These are phyloP conservation scores for Phialophora chinensis DNA, from an alignment of 2,329 filamentous ascomycete species.

Conservation along the genomic window DNA sequence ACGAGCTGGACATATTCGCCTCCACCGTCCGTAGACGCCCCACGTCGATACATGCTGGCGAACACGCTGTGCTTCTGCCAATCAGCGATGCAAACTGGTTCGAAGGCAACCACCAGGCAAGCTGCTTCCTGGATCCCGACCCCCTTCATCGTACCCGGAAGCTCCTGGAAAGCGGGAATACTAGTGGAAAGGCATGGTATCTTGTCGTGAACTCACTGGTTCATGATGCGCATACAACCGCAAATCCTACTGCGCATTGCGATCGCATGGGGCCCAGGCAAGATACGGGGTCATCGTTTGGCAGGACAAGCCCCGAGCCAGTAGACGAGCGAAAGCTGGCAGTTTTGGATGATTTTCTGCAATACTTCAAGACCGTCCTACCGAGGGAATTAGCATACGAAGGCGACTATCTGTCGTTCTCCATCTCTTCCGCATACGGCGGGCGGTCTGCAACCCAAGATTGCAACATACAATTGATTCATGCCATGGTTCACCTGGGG, in stretches of 20 bases:
- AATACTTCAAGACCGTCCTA: slow-evolving; percentile 3
- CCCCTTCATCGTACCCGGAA: slow-evolving; percentile 13
- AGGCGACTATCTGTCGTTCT: slow-evolving; percentile 16
- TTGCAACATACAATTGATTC: slow-evolving; percentile 8
- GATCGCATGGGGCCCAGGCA: neutral
- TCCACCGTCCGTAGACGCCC: slow-evolving; percentile 14
- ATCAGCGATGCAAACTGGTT: slow-evolving; percentile 12
- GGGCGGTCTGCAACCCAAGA: neutral
- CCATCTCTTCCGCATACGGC: slow-evolving; percentile 8
- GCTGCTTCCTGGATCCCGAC: slow-evolving; percentile 17
- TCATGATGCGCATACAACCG: slow-evolving; percentile 10
- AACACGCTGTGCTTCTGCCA: slow-evolving; percentile 15
- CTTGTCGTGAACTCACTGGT: slow-evolving; percentile 15
- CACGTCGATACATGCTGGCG: slow-evolving; percentile 11
- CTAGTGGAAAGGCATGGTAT: slow-evolving; percentile 9
- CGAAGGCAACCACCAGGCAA: slow-evolving; percentile 6
- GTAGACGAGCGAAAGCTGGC: slow-evolving; percentile 6
- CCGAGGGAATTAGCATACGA: slow-evolving; percentile 9
- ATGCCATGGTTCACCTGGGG: slow-evolving; percentile 15
- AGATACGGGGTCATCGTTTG: neutral
- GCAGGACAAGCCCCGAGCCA: neutral
- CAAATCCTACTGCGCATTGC: slow-evolving; percentile 12
- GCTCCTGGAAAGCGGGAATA: slow-evolving; percentile 15
- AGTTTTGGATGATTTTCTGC: slow-evolving; percentile 10
- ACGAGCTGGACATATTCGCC: slow-evolving; percentile 18